Evolutionary conservation across 805 yeast species (phyloP).

Genomic region (Isabelozyma heimii): DNA sequence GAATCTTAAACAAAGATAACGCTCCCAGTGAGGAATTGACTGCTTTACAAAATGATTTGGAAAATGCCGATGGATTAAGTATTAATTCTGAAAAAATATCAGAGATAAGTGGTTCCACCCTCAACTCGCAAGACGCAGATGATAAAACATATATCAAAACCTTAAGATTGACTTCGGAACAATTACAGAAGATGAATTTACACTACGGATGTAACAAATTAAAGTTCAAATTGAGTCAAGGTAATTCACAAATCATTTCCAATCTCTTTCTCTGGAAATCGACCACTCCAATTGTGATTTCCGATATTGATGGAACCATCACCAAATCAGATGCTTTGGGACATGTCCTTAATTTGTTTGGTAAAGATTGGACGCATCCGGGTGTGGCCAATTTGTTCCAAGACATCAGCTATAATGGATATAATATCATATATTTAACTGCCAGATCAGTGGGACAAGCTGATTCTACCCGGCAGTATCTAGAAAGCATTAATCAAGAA

Average conservation of each 20-base stretch:
- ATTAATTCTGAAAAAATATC: conserved; percentile 43
- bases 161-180: conserved; percentile 86
- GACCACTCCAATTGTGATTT: conserved; percentile 85
- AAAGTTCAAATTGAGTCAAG: conserved; percentile 76
- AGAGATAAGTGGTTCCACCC: conserved; percentile 1
- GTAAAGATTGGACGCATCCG: conserved; percentile 96
- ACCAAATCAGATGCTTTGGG: conserved; percentile 98
- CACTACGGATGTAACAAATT: conserved; percentile 78
- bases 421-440: conserved; percentile 88
- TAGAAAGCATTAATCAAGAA: conserved; percentile 71
- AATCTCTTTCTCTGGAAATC: conserved; percentile 81
- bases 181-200: conserved; percentile 68
- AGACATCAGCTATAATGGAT: conserved; percentile 86
- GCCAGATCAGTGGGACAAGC: conserved; percentile 96
- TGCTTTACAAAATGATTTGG: conserved; percentile 39
- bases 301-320: conserved; percentile 97
- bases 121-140: conserved; percentile 11
- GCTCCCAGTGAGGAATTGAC: conserved; percentile 54
- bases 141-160: conserved; percentile 69
- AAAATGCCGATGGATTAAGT: conserved; percentile 6
- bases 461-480: conserved; percentile 82
- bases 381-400: conserved; percentile 91
- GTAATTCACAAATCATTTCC: conserved; percentile 72
- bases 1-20: conserved; percentile 39
- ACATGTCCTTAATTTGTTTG: conserved; percentile 88